phyloP scores from a whole-genome alignment of 306 rosid genomes.

The Luffa aegyptiaca region DNA sequence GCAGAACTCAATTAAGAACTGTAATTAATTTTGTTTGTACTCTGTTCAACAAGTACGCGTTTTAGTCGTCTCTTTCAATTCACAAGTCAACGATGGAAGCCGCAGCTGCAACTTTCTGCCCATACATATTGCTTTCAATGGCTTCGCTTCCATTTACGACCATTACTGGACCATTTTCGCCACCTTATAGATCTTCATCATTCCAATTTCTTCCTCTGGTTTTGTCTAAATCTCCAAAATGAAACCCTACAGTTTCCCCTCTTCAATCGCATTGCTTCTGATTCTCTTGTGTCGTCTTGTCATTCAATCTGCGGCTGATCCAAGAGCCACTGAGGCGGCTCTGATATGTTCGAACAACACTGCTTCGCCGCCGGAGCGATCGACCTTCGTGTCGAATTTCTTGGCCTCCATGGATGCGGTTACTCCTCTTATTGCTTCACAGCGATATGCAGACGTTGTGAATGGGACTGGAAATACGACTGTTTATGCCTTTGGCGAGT shows the following conservation, averaged over 20 bases:
- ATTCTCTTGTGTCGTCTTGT: neutral
- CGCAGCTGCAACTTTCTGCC: neutral
- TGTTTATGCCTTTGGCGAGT: slow-evolving; percentile 49
- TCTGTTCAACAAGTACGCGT: neutral
- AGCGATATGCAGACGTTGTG: slow-evolving; percentile 23
- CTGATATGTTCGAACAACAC: slow-evolving; percentile 43
- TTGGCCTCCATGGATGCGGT: slow-evolving; percentile 37
- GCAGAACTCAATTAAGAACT: neutral
- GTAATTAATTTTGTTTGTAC: neutral
- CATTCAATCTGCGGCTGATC: slow-evolving; percentile 18
- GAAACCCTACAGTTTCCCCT: neutral
- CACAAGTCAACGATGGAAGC: slow-evolving; percentile 4
- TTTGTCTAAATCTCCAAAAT: neutral
- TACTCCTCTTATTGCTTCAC: slow-evolving; percentile 20
- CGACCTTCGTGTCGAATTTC: slow-evolving; percentile 27
- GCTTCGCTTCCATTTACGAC: neutral
- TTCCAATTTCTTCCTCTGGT: neutral
- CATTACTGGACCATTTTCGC: neutral
- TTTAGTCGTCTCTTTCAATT: neutral
- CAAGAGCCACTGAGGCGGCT: slow-evolving; percentile 42
- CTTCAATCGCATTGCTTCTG: neutral
- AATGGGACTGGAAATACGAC: slow-evolving; percentile 35
- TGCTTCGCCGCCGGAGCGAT: slow-evolving; percentile 18
- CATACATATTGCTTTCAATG: neutral
- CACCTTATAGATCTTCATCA: neutral